Base-by-base conservation (phyloP, 306 rosid species). In the Vigna reflexopilosa region DNA sequence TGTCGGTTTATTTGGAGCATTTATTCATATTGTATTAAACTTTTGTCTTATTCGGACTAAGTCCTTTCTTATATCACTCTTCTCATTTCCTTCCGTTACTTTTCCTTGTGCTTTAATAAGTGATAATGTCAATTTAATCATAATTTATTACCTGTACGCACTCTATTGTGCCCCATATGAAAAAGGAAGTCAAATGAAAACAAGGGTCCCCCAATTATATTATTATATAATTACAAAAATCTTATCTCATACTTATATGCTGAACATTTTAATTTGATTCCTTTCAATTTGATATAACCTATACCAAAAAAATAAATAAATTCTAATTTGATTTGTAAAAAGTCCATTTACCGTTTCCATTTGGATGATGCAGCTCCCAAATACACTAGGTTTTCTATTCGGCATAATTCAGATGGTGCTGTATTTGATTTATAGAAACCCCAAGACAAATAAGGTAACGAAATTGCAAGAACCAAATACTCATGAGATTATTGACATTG, bases 341-440 rank as follows among this genome's bases (percentile, higher is more conserved):
- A 9, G 0, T 1, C 2, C 0, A 42, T 42, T 45, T 54, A 72
- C 55, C 63, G 40, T 64, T 52, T 72, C 7, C 9, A 51, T 57
- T 64, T 77, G 63, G 55, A 80, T 83, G 49, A 5, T 66, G 80
- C 90, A 93, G 98, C 76, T 94, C 1, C 98, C 98, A 49, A 95
- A 95, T 70, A 80, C 90, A 0, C 82, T 95, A 5, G 98, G 98
- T 3, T 88, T 95, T 77, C 2, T 92, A 15, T 95, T 89, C 9
- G 98, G 98, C 63, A 84, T 90, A 40, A 77, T 84, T 51, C 98
- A 95, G 70, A 95, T 95, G 98, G 89, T 85, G 72, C 50, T 95
- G 19, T 92, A 89, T 77, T 1, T 81, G 14, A 80, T 92, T 9
- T 89, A 83, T 89, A 93, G 82, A 80, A 88, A 88, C 6, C 52